Percentiles rank a stretch among this genome's conserved stretches.
Conservation (phyloP, 78 protist species). For the slime mould (Dictyostelium discoideum) region DNA sequence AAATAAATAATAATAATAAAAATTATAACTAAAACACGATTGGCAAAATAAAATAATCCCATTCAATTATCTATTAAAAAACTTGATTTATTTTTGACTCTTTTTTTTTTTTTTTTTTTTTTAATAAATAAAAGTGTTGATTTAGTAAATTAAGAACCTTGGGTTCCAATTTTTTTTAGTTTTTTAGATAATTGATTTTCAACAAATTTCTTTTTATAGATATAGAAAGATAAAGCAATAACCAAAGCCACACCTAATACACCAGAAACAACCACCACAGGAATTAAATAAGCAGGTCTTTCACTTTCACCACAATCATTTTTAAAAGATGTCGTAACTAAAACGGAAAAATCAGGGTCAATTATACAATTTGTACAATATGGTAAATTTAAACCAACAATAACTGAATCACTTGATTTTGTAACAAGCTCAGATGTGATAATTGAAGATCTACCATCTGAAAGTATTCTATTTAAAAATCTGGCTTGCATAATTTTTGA, state of each 20-base stretch:
- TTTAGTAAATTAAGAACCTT: too few relatives aligned
- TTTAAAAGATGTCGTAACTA: not conserved
- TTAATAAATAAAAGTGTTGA: too few relatives aligned
- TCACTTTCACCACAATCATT: not conserved
- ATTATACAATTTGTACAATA: not conserved
- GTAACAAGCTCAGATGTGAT: not conserved
- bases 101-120: too few relatives aligned
- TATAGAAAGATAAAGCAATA: not conserved
- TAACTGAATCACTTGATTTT: not conserved
- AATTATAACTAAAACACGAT: too few relatives aligned
- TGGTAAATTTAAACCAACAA: not conserved
- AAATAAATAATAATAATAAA: too few relatives aligned
- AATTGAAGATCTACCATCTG: not conserved
- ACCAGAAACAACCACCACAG: not conserved
- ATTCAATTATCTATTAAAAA: too few relatives aligned
- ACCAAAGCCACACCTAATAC: not conserved
- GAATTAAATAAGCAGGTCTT: not conserved
- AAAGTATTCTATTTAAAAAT: not conserved
- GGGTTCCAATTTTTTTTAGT: not conserved
- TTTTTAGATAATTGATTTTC: not conserved
- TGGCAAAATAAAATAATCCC: too few relatives aligned
- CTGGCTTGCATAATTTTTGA: not conserved
- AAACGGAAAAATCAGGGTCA: slow-evolving; percentile 2
- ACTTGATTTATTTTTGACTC: too few relatives aligned
- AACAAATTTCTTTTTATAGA: not conserved